Percentiles rank a stretch among this genome's conserved stretches.
Evolutionary conservation across 305 asterid genomes (phyloP).

Genomic region (Nicotiana rustica): DNA sequence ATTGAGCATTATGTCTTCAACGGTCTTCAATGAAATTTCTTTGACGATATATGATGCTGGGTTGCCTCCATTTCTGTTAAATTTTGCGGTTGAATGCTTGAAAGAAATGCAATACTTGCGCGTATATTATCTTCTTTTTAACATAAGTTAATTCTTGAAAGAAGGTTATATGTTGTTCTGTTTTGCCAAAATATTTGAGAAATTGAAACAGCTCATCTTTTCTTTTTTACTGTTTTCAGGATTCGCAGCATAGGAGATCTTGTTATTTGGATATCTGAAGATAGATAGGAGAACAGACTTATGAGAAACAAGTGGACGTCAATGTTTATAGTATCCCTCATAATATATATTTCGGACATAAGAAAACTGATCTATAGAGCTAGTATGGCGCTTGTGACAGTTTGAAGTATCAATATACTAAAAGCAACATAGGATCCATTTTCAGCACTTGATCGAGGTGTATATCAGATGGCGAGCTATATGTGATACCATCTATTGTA

Average conservation of each 20-base stretch:
- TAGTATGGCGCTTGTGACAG: conserved; percentile 54
- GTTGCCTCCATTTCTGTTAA: conserved; percentile 2
- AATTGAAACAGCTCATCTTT: conserved; percentile 16
- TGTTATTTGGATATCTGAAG: conserved; percentile 51
- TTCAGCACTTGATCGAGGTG: conserved; percentile 63
- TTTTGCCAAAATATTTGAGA: too few relatives aligned
- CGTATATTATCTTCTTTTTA: conserved; percentile 3
- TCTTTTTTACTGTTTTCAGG: conserved; percentile 46
- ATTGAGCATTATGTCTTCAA: too few relatives aligned
- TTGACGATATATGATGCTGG: neutral
- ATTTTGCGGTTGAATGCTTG: conserved; percentile 6
- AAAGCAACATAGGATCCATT: conserved; percentile 56
- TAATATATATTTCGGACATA: conserved; percentile 47
- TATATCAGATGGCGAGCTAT: conserved; percentile 61
- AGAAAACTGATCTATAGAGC: conserved; percentile 58
- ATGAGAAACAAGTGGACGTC: conserved; percentile 45
- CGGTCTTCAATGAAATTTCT: too few relatives aligned
- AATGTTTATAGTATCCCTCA: conserved; percentile 41
- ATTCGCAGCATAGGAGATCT: conserved; percentile 61
- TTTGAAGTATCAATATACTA: conserved; percentile 44
- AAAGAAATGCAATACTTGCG: neutral
- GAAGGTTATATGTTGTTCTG: neutral
- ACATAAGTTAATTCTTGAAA: conserved; percentile 4
- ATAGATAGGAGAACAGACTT: conserved; percentile 52
- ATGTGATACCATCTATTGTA: conserved; percentile 47